Conservation (phyloP, 805 yeast genomes). For the Candida ortonii region DNA sequence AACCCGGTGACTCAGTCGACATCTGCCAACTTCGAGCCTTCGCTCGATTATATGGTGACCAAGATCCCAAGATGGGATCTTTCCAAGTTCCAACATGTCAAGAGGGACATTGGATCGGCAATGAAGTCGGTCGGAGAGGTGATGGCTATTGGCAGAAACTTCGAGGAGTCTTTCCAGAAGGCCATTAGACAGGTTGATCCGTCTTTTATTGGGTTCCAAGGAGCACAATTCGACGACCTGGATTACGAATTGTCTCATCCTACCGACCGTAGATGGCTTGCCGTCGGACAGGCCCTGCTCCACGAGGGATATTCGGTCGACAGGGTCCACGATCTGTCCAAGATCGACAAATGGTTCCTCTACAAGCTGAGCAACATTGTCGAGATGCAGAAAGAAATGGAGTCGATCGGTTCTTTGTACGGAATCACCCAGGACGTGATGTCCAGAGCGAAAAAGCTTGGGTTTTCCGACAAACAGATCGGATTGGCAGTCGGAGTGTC, state of each 20-base stretch:
- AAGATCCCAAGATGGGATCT: slow-evolving; percentile 99
- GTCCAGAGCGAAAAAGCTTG: slow-evolving; percentile 82
- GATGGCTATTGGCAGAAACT: slow-evolving; percentile 97
- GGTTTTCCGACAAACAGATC: slow-evolving; percentile 94
- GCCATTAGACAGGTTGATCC: slow-evolving; percentile 97
- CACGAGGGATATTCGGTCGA: slow-evolving; percentile 92
- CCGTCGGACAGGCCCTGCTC: slow-evolving; percentile 94
- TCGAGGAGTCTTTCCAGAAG: slow-evolving; percentile 97
- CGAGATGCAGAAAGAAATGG: slow-evolving; percentile 78
- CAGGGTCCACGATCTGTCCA: slow-evolving; percentile 83
- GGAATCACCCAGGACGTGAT: slow-evolving; percentile 67
- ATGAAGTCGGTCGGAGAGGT: slow-evolving; percentile 99
- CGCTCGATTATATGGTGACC: slow-evolving; percentile 92
- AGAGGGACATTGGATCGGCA: slow-evolving; percentile 88
- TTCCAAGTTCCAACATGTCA: slow-evolving; percentile 91
- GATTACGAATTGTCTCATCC: slow-evolving; percentile 80
- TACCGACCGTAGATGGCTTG: slow-evolving; percentile 95
- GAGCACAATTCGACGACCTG: slow-evolving; percentile 70
- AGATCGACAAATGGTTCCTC: slow-evolving; percentile 95
- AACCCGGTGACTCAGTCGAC: slow-evolving; percentile 96
- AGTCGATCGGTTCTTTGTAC: slow-evolving; percentile 54
- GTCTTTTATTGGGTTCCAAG: slow-evolving; percentile 86
- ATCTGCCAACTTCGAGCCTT: slow-evolving; percentile 95
- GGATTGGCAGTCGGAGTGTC: slow-evolving; percentile 67
- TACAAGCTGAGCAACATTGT: slow-evolving; percentile 92